Evolutionary conservation across 78 protist species (phyloP).

Genomic region (Dictyostelium brefeldianum): DNA sequence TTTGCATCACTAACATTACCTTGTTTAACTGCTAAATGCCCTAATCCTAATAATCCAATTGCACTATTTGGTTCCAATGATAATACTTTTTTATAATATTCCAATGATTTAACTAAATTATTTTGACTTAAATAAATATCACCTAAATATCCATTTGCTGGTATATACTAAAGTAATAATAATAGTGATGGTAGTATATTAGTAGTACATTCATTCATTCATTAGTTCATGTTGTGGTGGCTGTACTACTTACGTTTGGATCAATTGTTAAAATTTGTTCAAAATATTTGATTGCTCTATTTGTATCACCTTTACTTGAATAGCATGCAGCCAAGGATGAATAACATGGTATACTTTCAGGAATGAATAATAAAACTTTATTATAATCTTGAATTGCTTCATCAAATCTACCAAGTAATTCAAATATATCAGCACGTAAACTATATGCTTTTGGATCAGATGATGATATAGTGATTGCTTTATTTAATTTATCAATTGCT

Average conservation of each 20-base stretch:
- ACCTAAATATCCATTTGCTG: constrained; percentile 66
- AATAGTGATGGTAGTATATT: too few species aligned
- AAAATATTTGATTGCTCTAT: constrained; percentile 33
- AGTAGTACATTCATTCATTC: not conserved
- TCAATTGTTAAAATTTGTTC: constrained; percentile 24
- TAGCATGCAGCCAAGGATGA: constrained; percentile 52
- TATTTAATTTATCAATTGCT: not conserved
- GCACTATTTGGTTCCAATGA: constrained; percentile 7
- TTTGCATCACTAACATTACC: constrained; percentile 1
- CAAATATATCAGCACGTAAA: constrained; percentile 27
- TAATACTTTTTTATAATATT: constrained; percentile 32
- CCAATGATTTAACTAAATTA: constrained; percentile 4
- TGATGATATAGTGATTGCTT: constrained; percentile 7
- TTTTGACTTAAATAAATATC: constrained; percentile 36
- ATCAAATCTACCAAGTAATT: not conserved
- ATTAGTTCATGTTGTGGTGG: too few species aligned
- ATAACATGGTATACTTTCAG: constrained; percentile 13
- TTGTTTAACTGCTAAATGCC: constrained; percentile 60
- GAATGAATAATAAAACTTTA: constrained; percentile 16
- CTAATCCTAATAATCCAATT: constrained; percentile 31
- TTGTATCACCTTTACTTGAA: not conserved
- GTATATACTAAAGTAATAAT: constrained; percentile 33
- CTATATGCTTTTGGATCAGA: constrained; percentile 37
- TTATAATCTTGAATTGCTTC: constrained; percentile 54
- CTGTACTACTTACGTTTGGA: constrained; percentile 30